These are phyloP conservation scores for Trichoderma breve DNA, from an alignment of 2,329 filamentous ascomycete species.

Conservation along the genomic window DNA sequence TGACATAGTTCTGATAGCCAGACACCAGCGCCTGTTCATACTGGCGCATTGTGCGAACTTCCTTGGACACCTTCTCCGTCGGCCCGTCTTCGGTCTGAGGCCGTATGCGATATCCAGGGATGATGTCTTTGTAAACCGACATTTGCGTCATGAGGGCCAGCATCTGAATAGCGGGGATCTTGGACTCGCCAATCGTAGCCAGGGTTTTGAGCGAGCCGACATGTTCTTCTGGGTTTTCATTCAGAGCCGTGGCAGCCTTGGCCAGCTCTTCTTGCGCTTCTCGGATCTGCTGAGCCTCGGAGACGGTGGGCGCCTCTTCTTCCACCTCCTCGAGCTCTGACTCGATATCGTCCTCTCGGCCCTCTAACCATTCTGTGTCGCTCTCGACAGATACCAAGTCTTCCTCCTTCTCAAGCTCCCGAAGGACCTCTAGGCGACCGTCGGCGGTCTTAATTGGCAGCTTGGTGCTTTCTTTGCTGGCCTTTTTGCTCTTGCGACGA, in stretches of 20 bases:
- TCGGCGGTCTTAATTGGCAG: slow-evolving; percentile 85
- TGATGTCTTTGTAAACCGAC: slow-evolving; percentile 90
- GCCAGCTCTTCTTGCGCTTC: slow-evolving; percentile 92
- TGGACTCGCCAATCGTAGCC: slow-evolving; percentile 68
- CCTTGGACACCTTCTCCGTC: slow-evolving; percentile 82
- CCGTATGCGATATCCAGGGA: slow-evolving; percentile 93
- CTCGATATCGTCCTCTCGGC: slow-evolving; percentile 47
- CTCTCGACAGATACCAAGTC: slow-evolving; percentile 55
- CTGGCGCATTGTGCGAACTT: slow-evolving; percentile 74
- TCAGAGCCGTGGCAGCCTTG: slow-evolving; percentile 74
- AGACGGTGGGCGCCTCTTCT: slow-evolving; percentile 60
- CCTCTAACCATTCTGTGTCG: slow-evolving; percentile 64
- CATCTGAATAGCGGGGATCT: slow-evolving; percentile 74
- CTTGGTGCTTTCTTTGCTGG: slow-evolving; percentile 66
- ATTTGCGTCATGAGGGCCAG: slow-evolving; percentile 83
- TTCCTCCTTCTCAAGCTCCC: slow-evolving; percentile 57
- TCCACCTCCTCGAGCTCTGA: slow-evolving; percentile 42
- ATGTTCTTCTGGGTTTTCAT: slow-evolving; percentile 92
- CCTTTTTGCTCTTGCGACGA: slow-evolving; percentile 75
- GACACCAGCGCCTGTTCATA: slow-evolving; percentile 87
- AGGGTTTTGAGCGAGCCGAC: slow-evolving; percentile 74
- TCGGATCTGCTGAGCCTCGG: slow-evolving; percentile 75
- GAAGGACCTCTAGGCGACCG: slow-evolving; percentile 64
- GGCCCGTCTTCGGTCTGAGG: slow-evolving; percentile 72
- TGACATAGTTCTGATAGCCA: slow-evolving; percentile 82